These are phyloP conservation scores for Aspergillus fumigatiaffinis DNA, from an alignment of 2,329 filamentous ascomycete genomes.

Conservation along the genomic window DNA sequence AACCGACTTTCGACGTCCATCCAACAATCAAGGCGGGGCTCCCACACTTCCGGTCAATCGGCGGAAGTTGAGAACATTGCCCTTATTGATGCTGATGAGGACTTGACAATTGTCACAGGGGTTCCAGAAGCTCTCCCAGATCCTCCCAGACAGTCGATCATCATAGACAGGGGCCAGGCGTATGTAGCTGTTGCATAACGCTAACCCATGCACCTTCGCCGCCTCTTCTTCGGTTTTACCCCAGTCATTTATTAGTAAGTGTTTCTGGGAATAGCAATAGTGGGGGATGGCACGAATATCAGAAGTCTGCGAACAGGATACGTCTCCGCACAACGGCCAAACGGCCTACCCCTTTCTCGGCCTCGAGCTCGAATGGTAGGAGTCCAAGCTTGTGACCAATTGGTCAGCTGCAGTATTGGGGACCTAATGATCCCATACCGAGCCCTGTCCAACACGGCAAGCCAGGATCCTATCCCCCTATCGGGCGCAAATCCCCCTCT, in stretches of 20 bases:
- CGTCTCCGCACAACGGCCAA: slow-evolving; percentile 4
- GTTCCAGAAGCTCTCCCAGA: not conserved
- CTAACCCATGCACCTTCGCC: not conserved
- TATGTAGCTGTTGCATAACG: not conserved
- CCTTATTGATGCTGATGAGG: not conserved
- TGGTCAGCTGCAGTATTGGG: not conserved
- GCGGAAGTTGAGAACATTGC: not conserved
- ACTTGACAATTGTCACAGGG: slow-evolving; percentile 1
- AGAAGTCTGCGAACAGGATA: slow-evolving; percentile 2
- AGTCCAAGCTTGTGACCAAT: slow-evolving; percentile 4
- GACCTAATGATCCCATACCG: slow-evolving; percentile 1
- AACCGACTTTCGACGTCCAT: too few relatives aligned
- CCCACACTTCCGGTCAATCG: too few relatives aligned
- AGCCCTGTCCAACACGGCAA: slow-evolving; percentile 2
- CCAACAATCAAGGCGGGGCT: too few relatives aligned
- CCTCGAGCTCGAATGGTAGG: not conserved
- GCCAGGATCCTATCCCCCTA: not conserved
- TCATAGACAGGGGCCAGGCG: not conserved
- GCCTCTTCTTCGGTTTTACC: not conserved
- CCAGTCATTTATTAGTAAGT: too few relatives aligned
- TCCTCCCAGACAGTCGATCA: slow-evolving; percentile 1
- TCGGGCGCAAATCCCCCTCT: too few relatives aligned
- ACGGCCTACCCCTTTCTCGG: not conserved
- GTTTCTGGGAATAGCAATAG: too few relatives aligned
- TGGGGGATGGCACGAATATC: not conserved